Conservation (phyloP, 116 monocot species). For the Iris pallida region DNA sequence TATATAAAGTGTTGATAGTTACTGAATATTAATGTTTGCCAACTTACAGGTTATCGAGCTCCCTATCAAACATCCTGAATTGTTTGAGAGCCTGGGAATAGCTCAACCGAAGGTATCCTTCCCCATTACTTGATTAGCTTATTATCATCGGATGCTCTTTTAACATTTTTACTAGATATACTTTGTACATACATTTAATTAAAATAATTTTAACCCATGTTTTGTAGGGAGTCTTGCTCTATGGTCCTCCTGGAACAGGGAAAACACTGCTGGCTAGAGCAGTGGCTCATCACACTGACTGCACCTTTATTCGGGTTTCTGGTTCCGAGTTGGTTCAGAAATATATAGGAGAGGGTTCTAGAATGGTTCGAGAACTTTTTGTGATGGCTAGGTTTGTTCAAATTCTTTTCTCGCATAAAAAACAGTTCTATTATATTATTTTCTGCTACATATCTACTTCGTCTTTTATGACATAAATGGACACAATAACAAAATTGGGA, state of each 20-base stretch:
- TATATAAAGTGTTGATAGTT: too few species aligned
- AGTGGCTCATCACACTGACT: constrained; percentile 97
- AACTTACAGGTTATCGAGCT: constrained; percentile 52
- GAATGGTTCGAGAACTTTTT: constrained; percentile 99
- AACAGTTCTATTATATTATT: too few species aligned
- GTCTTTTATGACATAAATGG: too few species aligned
- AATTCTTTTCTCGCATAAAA: neutral
- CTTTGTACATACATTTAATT: neutral
- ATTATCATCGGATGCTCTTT: neutral
- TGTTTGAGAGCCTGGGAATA: constrained; percentile 97
- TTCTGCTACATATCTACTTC: too few species aligned
- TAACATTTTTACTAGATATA: neutral
- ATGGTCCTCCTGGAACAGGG: constrained; percentile 97
- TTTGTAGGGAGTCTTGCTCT: constrained; percentile 83
- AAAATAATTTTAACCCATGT: neutral
- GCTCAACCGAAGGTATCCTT: constrained; percentile 89
- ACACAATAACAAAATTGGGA: too few species aligned
- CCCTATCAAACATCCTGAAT: constrained; percentile 70
- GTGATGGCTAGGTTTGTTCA: constrained; percentile 89
- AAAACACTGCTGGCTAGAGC: constrained; percentile 93
- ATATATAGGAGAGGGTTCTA: constrained; percentile 97
- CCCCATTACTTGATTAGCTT: neutral
- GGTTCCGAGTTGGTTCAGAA: constrained; percentile 98
- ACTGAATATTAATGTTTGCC: neutral
- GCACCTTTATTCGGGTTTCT: constrained; percentile 96